Evolutionary conservation across 257 asterid species (phyloP), one percentile per base, ranked within the genome.

Genomic region (Linderniella brevidens): DNA sequence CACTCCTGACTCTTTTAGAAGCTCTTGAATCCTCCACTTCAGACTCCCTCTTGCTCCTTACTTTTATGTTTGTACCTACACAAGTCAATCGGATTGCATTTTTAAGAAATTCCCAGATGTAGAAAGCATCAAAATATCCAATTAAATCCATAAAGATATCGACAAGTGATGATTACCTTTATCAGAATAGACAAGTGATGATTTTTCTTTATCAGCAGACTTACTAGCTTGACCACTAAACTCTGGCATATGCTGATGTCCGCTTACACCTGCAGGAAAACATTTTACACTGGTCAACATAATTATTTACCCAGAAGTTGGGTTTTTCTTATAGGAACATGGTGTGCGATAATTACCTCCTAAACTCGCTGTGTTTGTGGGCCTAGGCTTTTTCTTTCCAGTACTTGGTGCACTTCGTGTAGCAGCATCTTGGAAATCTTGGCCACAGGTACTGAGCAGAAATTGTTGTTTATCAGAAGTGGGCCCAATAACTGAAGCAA

Each of bases 1-100:
- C 86, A 15, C 71, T 59, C 72, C 78, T 82, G 11, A 64, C 51
- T 72, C 78, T 82, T 74, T 82, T 90, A 54, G 76, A 67, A 58
- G 76, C 63, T 67, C 81, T 72, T 38, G 68, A 65, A 64, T 64
- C 68, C 51, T 72, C 93, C 56, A 51, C 20, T 65, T 66, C 93
- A 59, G 67, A 50, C 59, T 67, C 93, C 48, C 71, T 70, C 56
- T 58, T 73, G 77, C 57, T 71, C 67, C 67, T 77, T 54, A 52
- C 61, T 75, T 75, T 79, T 19, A 70, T 39, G 50, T 54, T 68
- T 44, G 57, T 20, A 66, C 79, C 94, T 90, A 64, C 19, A 51
- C 45, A 53, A 13, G 58, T 10, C 35, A 54, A 25, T 42, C 18
- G 18, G 49, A 51, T 46, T 41, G 14, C 25, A 52, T 50, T 25